phyloP scores from a whole-genome alignment of 176 grass and related monocot species.

The Puccinellia tenuiflora region DNA sequence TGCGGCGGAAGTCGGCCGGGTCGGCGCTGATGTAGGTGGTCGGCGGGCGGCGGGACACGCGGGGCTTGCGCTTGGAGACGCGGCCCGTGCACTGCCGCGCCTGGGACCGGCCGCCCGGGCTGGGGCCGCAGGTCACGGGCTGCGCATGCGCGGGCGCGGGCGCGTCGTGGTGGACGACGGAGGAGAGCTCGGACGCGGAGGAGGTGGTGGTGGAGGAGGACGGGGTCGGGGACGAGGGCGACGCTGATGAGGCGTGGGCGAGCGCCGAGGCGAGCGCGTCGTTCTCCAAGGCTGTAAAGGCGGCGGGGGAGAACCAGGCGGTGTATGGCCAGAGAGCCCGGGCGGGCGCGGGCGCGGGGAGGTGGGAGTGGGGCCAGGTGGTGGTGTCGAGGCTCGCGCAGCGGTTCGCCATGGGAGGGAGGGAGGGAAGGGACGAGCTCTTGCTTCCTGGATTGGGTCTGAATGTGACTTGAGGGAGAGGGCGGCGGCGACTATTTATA shows the following conservation, averaged over 20 bases:
- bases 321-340: background rate
- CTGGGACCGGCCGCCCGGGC: background rate
- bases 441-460: background rate
- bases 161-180: background rate
- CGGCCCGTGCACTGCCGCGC: background rate
- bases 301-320: background rate
- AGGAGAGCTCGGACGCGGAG: constrained; percentile 28
- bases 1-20: constrained; percentile 44
- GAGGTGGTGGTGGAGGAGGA: constrained; percentile 24
- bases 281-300: constrained; percentile 28
- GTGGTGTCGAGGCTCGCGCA: constrained; percentile 22
- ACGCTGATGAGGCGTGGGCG: constrained; percentile 9
- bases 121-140: background rate
- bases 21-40: constrained; percentile 44
- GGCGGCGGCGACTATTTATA: constrained; percentile 23
- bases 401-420: constrained; percentile 30
- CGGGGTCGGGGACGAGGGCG: constrained; percentile 1
- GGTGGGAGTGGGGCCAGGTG: constrained; percentile 20
- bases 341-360: background rate
- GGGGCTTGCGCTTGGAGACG: constrained; percentile 31
- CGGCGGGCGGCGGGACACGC: constrained; percentile 27
- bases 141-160: background rate
- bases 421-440: background rate
- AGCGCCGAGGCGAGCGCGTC: constrained; percentile 33
- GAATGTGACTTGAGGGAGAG: background rate